Conservation (phyloP, 768 basidiomycete genomes). For the Boletales sp. region DNA sequence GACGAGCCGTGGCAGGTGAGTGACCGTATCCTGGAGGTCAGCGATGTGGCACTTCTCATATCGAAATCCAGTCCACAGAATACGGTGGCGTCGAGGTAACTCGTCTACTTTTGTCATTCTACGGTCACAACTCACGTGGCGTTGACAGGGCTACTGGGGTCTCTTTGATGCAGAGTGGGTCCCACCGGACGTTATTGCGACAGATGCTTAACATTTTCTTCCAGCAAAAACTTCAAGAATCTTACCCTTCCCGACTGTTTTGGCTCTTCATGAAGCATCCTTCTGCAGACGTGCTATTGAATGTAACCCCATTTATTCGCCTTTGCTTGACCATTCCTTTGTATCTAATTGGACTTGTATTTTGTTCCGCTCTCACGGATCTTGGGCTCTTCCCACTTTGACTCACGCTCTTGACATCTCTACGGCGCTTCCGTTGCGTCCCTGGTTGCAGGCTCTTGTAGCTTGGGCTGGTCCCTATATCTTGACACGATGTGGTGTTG, state of each 20-base stretch:
- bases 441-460: not conserved
- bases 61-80: slow-evolving; percentile 40
- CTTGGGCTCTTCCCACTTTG: not conserved
- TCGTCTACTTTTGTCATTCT: not conserved
- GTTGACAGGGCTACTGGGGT: slow-evolving; percentile 55
- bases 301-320: slow-evolving; percentile 5
- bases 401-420: not conserved
- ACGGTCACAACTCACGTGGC: slow-evolving; percentile 5
- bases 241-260: slow-evolving; percentile 63
- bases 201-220: slow-evolving; percentile 16
- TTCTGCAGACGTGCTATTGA: too few relatives aligned
- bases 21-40: not conserved
- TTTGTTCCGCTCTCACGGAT: slow-evolving; percentile 7
- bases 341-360: slow-evolving; percentile 22
- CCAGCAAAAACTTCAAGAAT: slow-evolving; percentile 67
- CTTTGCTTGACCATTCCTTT: slow-evolving; percentile 3
- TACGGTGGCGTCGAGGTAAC: slow-evolving; percentile 78
- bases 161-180: slow-evolving; percentile 57
- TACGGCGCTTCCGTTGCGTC: not conserved
- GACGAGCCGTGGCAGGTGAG: slow-evolving; percentile 83
- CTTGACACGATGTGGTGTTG: not conserved
- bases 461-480: not conserved
- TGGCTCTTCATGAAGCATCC: not conserved
- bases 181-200: slow-evolving; percentile 10
- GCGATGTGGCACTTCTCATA: slow-evolving; percentile 9